A percentile compares a stretch with the other conserved stretches of the same genome.
Conservation (phyloP, 495 filamentous ascomycete species). For the Massariosphaeria phaeospora region DNA sequence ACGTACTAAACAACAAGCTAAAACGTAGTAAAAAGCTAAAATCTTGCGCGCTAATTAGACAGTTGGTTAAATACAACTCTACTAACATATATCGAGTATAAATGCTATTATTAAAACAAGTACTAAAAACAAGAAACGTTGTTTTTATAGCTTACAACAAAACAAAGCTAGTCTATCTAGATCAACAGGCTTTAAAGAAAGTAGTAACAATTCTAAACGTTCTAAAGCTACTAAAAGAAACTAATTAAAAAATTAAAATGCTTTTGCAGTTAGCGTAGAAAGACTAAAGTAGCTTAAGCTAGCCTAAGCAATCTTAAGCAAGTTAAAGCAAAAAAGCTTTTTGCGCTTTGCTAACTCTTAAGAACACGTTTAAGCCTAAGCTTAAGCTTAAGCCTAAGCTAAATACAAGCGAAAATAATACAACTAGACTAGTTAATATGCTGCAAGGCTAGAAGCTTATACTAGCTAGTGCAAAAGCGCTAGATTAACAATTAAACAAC, state of each 20-base stretch:
- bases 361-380: not conserved
- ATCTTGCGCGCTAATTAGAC: slow-evolving; percentile 8
- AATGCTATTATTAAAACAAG: slow-evolving; percentile 6
- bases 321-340: not conserved
- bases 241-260: not conserved
- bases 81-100: slow-evolving; percentile 24
- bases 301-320: not conserved
- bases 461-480: not conserved
- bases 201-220: not conserved
- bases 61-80: slow-evolving; percentile 20
- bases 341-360: not conserved
- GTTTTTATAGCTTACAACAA: not conserved
- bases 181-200: not conserved
- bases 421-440: not conserved
- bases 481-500: not conserved
- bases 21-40: slow-evolving; percentile 9
- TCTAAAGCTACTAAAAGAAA: too few species aligned
- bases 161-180: not conserved
- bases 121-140: slow-evolving; percentile 15
- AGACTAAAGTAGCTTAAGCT: not conserved
- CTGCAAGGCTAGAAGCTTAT: not conserved
- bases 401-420: not conserved
- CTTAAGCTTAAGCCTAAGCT: not conserved
- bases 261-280: not conserved
- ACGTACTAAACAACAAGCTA: not conserved